Base-by-base conservation (phyloP, 2,329 filamentous ascomycete genomes). In the Hypoxylon sp. region DNA sequence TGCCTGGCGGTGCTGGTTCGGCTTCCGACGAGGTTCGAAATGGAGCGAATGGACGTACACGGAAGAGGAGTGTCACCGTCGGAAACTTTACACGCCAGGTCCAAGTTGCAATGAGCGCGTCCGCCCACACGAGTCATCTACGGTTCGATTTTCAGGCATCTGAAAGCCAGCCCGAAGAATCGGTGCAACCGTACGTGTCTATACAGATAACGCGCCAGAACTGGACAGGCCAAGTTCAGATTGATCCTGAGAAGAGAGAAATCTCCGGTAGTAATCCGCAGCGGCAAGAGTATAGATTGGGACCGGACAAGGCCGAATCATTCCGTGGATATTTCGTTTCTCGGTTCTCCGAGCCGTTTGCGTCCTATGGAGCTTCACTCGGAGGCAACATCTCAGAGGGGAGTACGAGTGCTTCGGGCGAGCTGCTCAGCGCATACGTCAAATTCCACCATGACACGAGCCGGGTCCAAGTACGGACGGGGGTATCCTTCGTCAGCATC, bases 301-400 rank as follows among this genome's bases (percentile, higher is more conserved):
- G 79, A 1, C 78, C 78, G 2, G 71, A 76, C 38, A 73, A 69
- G 17, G 75, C 78, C 1, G 48, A 67, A 2, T 73, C 71, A 0
- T 80, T 81, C 60, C 73, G 69, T 1, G 75, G 77, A 6, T 80
- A 79, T 60, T 81, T 81, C 49, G 78, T 80, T 0, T 78, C 77
- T 8, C 74, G 76, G 3, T 81, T 81, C 56, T 80, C 78, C 0
- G 67, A 75, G 38, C 73, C 75, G 0, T 80, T 81, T 53, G 48
- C 42, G 1, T 72, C 70, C 0, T 73, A 73, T 55, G 78, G 78
- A 3, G 71, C 74, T 1, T 66, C 73, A 0, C 62, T 69, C 3
- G 75, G 72, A 1, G 68, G 66, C 0, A 56, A 70, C 4, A 21
- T 74, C 0, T 54, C 69, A 2, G 55, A 72, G 3, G 64, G 65